Evolutionary conservation across 306 rosid species (phyloP), one percentile per base, ranked within the genome.

Genomic region (Quercus agrifolia): DNA sequence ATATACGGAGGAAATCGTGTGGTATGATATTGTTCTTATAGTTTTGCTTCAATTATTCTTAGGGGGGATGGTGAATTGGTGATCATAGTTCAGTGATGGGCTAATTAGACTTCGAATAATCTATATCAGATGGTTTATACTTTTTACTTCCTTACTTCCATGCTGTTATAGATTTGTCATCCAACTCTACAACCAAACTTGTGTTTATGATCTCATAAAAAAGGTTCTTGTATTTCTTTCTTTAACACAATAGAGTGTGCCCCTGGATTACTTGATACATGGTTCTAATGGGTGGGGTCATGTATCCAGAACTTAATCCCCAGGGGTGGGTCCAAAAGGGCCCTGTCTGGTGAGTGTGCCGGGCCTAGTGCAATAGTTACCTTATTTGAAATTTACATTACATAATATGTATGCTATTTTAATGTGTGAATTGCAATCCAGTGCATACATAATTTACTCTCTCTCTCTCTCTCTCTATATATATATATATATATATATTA

Each of bases 1-100:
- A 89, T 95, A 83, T 95, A 95, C 21, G 83, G 86, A 2, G 99
- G 99, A 88, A 86, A 91, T 74, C 96, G 91, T 80, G 2, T 71
- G 97, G 99, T 93, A 85, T 82, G 85, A 70, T 79, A 81, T 12
- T 75, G 56, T 59, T 71, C 27, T 74, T 75, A 71, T 80, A 25
- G 64, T 75, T 76, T 83, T 63, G 82, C 75, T 44, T 19, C 74
- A 46, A 14, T 30, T 27, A 14, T 18, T 25, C 35, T 62, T 10
- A 12, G 38, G 28, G 28, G n/a, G 38, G 35, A 62, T 5, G 38
- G 46, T 41, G 46, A 41, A 41, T 41, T 41, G 46, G 12, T 41
- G 46, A 13, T 62, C 69, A 25, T 30, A 27, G 69, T 62, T 62
- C 28, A 62, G 6, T 58, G 28, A 58, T 58, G 64, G 35, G 35